These are phyloP conservation scores for Geranium incanum DNA, from an alignment of 441 rosid genomes.

Conservation along the genomic window DNA sequence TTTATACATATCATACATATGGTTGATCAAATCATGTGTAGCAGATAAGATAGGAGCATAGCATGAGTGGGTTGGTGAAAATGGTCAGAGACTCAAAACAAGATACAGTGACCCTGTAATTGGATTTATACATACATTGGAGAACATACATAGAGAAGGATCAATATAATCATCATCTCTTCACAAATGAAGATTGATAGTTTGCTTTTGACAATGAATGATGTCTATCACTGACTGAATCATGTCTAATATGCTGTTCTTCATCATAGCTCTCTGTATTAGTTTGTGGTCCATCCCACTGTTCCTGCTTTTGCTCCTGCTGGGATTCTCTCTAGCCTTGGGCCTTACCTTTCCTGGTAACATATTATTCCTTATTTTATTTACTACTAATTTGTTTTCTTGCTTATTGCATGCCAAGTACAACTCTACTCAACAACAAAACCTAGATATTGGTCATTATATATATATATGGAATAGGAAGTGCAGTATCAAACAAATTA, in stretches of 20 bases:
- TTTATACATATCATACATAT: background rate
- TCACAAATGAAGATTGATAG: background rate
- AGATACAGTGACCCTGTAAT: constrained; percentile 8
- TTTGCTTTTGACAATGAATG: background rate
- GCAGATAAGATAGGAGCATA: background rate
- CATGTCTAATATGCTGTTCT: background rate
- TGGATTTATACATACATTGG: background rate
- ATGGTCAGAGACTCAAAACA: background rate
- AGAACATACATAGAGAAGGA: background rate
- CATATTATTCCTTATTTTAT: no score
- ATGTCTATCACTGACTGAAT: background rate
- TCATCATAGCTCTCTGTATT: background rate
- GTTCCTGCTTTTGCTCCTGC: background rate
- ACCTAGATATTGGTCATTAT: background rate
- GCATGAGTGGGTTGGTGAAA: background rate
- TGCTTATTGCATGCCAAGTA: no score
- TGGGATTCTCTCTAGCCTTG: background rate
- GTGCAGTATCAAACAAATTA: constrained; percentile 14
- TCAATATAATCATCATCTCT: background rate
- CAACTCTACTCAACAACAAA: background rate
- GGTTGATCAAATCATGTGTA: constrained; percentile 5
- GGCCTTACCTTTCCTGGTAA: background rate
- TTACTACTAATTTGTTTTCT: no score
- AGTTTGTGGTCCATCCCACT: background rate
- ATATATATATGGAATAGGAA: background rate